Base-by-base conservation (phyloP, 192 early-diverging fungal species). In the Coemansia sp. region DNA sequence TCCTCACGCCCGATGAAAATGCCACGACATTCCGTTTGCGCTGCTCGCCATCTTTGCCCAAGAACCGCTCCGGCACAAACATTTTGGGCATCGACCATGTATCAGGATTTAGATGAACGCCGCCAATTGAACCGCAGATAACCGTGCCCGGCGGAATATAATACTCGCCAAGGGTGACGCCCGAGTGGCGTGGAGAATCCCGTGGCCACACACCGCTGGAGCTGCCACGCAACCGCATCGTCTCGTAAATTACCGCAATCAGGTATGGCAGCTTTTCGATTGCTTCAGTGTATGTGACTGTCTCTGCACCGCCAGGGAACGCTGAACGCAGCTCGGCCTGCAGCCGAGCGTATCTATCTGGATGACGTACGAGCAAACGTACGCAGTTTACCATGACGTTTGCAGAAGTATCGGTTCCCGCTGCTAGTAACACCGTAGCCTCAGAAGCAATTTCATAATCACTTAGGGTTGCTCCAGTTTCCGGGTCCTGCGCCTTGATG, bases 1-100 rank as follows among this genome's bases (percentile, higher is more conserved):
- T 52, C 11, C 71, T 59, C 0, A 57, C 51, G 30, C 71, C 71
- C 2, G 64, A 22, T 5, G 60, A 62, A 28, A 73, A 73, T 18
- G 45, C 43, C 2, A 73, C 51, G 8, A 73, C 60, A 18, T 63
- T 38, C 4, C 44, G 33, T 4, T 49, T 67, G 12, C 71, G 55
- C 5, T 44, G 60, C 33, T 66, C 71, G 19, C 59, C 58, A 5
- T 58, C 60, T 1, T 45, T 29, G 28, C 60, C 65, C 58, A 80
- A 27, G 30, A 63, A 73, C 4, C 69, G 49, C 35, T 65, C 77
- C 0, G 69, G 69, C n/a, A 30, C 30, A 43, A 73, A 80, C 4
- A 21, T 22, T 6, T 55, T 32, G 7, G 76, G 65, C 27, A 28
- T n/a, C 23, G 48, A 30, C 65, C 64, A 79, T 2, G 55, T 59